Evolutionary conservation across 306 rosid species (phyloP), one percentile per base, ranked within the genome.

Genomic region (Castanospermum australe): DNA sequence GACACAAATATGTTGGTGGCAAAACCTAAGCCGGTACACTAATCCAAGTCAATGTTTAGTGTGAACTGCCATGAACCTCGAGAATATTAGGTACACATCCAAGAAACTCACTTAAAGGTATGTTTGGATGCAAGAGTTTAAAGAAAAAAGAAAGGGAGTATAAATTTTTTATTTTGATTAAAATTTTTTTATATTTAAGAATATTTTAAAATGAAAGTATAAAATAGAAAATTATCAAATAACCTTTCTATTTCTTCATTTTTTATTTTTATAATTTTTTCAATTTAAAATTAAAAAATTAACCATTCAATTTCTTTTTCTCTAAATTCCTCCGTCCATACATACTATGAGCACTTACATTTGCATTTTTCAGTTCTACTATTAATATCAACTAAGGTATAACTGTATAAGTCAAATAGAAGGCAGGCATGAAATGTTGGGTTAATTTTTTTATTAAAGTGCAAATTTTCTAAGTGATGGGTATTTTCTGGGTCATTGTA

Each of bases 1-100:
- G 93, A 87, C 89, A 84, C 70, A 28, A 71, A 18, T 50, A 67
- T 81, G 76, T 52, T 79, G 50, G 88, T 54, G 87, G 62, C 75
- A 74, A 79, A 78, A 72, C 54, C 39, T 79, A 57, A 74, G 77
- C 51, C 70, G 81, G 57, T 77, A 76, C 87, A 73, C 87, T 67
- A 71, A 54, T 78, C 78, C 47, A 71, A 74, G 89, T 80, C 76
- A 64, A 85, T 24, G 41, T 44, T 5, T 72, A 67, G 91, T 89
- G 93, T 88, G 75, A 79, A 75, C 78, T 76, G 56, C 79, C 77
- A 84, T 78, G 79, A 75, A 81, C 79, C 85, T 59, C 67, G 1
- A 32, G 75, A 54, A 83, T 74, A 81, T 84, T 85, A 66, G 69
- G 62, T n/a, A 48, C 52, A 13, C 35, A 5, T 54, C 80, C 83